A percentile compares a stretch with the other conserved stretches of the same genome.
These are phyloP conservation scores for Fagopyrum tataricum DNA, from an alignment of 148 eudicot species.

Conservation along the genomic window DNA sequence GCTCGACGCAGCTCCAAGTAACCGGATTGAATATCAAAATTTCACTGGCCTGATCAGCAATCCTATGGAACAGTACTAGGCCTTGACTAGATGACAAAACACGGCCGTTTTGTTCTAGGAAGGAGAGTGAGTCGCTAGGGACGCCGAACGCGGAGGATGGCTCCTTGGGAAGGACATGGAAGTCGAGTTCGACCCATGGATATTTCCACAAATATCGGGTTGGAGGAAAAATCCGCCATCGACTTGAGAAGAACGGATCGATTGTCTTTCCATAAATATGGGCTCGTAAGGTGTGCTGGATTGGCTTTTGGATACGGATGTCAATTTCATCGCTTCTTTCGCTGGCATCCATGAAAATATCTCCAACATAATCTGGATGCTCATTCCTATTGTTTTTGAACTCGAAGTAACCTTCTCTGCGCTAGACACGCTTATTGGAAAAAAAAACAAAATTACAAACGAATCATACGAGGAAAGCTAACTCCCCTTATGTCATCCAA, in stretches of 20 bases:
- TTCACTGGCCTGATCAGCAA: not conserved
- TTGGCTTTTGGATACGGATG: not conserved
- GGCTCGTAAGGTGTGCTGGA: not conserved
- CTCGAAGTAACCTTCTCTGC: too few relatives aligned
- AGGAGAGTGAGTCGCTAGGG: not conserved
- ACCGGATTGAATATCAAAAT: not conserved
- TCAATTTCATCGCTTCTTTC: not conserved
- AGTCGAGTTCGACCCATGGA: not conserved
- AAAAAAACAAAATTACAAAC: too few relatives aligned
- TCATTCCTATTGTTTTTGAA: too few relatives aligned
- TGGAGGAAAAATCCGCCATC: constrained; percentile 4
- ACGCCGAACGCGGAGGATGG: not conserved
- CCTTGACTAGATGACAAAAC: not conserved
- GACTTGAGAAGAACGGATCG: not conserved
- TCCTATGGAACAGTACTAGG: not conserved
- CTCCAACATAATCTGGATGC: not conserved
- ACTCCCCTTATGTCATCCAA: too few relatives aligned
- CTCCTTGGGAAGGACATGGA: not conserved
- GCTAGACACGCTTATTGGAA: too few relatives aligned
- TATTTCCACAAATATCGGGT: not conserved
- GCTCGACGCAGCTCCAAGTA: not conserved
- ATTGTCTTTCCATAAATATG: not conserved
- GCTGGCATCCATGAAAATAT: not conserved
- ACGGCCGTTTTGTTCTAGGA: not conserved
- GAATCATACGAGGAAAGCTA: too few relatives aligned